Evolutionary conservation across 805 yeast genomes (phyloP).

Genomic region (Wickerhamiella hasegawae): DNA sequence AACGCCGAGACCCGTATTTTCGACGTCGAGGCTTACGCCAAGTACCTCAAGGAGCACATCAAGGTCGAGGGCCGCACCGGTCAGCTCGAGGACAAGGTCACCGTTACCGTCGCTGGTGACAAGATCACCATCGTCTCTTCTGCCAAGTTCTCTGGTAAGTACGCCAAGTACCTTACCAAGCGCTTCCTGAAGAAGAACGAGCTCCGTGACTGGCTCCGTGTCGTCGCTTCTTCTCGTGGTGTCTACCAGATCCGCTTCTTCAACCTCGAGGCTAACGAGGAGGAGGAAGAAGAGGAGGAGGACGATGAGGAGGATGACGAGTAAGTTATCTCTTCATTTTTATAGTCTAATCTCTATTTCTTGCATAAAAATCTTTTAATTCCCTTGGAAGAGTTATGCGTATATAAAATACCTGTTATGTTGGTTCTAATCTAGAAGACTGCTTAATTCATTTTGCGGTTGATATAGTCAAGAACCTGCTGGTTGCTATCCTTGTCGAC

Average conservation of each 20-base stretch:
- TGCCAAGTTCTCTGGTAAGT: constrained; percentile 98
- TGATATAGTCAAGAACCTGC: constrained; percentile 85
- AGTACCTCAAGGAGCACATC: constrained; percentile 98
- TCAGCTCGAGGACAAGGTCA: constrained; percentile 90
- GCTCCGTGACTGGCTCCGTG: constrained; percentile 99
- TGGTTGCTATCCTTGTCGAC: constrained; percentile 75
- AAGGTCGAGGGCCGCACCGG: constrained; percentile 95
- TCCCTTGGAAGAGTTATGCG: too few species aligned
- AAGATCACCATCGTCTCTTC: constrained; percentile 80
- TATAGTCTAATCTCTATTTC: too few species aligned
- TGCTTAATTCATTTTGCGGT: constrained; percentile 26
- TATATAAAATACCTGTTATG: too few species aligned
- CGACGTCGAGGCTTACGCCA: constrained; percentile 94
- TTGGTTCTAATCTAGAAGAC: neutral
- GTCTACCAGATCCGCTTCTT: constrained; percentile 96
- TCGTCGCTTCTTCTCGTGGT: constrained; percentile 89
- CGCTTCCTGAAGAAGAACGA: constrained; percentile 99
- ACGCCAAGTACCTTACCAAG: constrained; percentile 98
- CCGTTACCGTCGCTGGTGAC: constrained; percentile 74
- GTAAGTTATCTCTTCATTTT: too few species aligned
- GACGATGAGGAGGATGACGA: constrained; percentile 21
- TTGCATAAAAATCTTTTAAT: too few species aligned
- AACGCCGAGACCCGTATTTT: constrained; percentile 97
- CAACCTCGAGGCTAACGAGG: constrained; percentile 95
- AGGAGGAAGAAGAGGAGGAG: constrained; percentile 79